phyloP scores from a whole-genome alignment of 78 protist species.

The Tieghemostelium lacteum region DNA sequence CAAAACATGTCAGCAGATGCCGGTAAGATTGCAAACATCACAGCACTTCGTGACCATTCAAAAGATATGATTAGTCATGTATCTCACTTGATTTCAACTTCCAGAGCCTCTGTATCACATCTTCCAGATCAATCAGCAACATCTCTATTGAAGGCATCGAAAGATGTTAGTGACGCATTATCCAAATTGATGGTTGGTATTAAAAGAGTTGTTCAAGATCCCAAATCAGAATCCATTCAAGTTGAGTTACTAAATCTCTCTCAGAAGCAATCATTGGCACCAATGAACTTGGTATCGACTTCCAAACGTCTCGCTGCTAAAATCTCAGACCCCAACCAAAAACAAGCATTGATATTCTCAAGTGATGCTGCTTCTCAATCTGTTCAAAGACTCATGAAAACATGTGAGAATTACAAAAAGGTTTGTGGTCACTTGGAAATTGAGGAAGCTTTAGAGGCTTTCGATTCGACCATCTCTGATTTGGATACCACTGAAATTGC shows the following conservation, averaged over 20 bases:
- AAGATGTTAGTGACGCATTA: conserved; percentile 48
- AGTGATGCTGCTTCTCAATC: conserved; percentile 63
- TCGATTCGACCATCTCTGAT: conserved; percentile 74
- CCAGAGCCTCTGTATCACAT: conserved; percentile 18
- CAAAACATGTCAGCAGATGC: conserved; percentile 76
- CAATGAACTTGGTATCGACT: conserved; percentile 71
- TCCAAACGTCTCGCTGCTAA: conserved; percentile 52
- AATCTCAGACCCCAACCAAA: conserved; percentile 72
- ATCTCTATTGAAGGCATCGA: conserved; percentile 43
- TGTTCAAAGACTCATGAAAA: conserved; percentile 77
- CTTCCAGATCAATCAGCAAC: conserved; percentile 39
- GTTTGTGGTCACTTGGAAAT: conserved; percentile 78
- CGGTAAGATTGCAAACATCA: conserved; percentile 53
- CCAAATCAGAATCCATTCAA: conserved; percentile 53
- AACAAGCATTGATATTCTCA: conserved; percentile 32
- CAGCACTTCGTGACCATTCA: conserved; percentile 55
- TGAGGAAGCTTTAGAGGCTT: conserved; percentile 79
- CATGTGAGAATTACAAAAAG: conserved; percentile 70
- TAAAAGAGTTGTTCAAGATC: conserved; percentile 56
- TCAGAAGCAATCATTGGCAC: conserved; percentile 69
- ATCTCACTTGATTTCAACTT: conserved; percentile 6
- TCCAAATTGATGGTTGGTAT: conserved; percentile 57
- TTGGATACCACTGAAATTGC: conserved; percentile 81
- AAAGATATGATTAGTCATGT: conserved; percentile 59
- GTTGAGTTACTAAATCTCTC: conserved; percentile 33